phyloP scores from a whole-genome alignment of 305 asterid genomes.

The Fraxinus greggii region DNA sequence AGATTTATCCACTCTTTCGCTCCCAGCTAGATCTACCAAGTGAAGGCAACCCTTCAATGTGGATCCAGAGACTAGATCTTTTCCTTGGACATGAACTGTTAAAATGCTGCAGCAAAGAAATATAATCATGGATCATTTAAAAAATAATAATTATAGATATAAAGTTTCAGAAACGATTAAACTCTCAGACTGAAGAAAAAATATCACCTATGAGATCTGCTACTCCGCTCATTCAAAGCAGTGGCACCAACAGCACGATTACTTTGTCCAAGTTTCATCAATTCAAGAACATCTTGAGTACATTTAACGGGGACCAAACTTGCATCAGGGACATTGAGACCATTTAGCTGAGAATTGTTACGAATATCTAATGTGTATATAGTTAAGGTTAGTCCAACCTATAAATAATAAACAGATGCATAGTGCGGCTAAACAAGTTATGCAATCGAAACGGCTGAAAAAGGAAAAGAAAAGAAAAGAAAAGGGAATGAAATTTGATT shows the following conservation, averaged over 20 bases:
- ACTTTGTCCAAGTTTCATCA: slow-evolving; percentile 77
- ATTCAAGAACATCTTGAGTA: slow-evolving; percentile 85
- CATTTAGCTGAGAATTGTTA: slow-evolving; percentile 86
- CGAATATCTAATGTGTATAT: slow-evolving; percentile 69
- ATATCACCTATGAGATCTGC: slow-evolving; percentile 80
- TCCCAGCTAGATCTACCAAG: slow-evolving; percentile 89
- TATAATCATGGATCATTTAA: slow-evolving; percentile 7
- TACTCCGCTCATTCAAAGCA: slow-evolving; percentile 82
- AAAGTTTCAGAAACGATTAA: neutral
- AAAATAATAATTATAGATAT: slow-evolving; percentile 6
- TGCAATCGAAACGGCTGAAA: neutral
- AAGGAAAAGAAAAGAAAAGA: neutral
- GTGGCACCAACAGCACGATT: slow-evolving; percentile 96
- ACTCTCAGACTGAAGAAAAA: neutral
- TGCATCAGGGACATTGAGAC: slow-evolving; percentile 94
- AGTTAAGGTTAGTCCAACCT: slow-evolving; percentile 45
- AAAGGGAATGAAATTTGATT: slow-evolving; percentile 10
- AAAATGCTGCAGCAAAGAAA: slow-evolving; percentile 55
- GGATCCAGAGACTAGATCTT: slow-evolving; percentile 72
- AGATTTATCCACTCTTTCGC: slow-evolving; percentile 87
- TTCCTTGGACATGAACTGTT: slow-evolving; percentile 88
- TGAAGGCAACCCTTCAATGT: slow-evolving; percentile 80
- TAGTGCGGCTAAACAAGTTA: neutral
- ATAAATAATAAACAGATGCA: neutral
- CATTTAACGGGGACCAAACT: slow-evolving; percentile 65